Base-by-base conservation (phyloP, 2,329 filamentous ascomycete genomes). In the Teratosphaeria pseudoeucalypti region DNA sequence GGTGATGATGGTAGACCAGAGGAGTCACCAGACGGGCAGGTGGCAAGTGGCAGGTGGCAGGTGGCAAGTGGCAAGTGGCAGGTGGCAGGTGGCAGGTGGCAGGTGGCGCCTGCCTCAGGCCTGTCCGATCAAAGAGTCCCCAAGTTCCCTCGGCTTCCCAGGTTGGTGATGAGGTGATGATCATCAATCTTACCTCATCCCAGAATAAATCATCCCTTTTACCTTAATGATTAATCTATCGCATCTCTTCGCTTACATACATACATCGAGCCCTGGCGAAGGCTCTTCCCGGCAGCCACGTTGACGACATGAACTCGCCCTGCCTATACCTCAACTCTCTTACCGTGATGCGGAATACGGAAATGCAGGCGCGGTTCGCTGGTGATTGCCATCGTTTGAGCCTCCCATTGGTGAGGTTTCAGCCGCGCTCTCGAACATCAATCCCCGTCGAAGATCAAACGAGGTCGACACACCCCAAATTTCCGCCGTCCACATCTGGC, bases 381-480 rank as follows among this genome's bases (percentile, higher is more conserved):
- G n/a, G 11, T 10, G 23, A 23, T n/a, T 49, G 10, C 43, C n/a
- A 19, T n/a, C 52, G 14, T 32, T 29, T 19, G 32, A 32, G 52
- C 7, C 26, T 26, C 43, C 39, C 43, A 54, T 58, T 53, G 26
- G 56, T 6, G 23, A 6, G 26, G 56, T 58, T 58, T 58, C 43
- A 49, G 19, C 43, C 29, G 55, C 49, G 55, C 55, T 27, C 37
- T 29, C 23, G 23, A 34, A 39, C 29, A 16, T 12, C 16, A 23
- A 54, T 58, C 49, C 56, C 32, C 2, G 56, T 49, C 16, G 56
- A 39, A 54, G 47, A 58, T 58, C 56, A 58, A 58, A 54, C 56
- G 12, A 54, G 47, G 19, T 53, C 47, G 49, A 58, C 34, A 54
- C 56, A 39, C 56, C 32, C 32, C 56, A 53, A 58, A 58, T 58